A percentile compares a stretch with the other conserved stretches of the same genome.
Evolutionary conservation across 2,329 filamentous ascomycete species (phyloP).

Genomic region (Fonsecaea multimorphosa): DNA sequence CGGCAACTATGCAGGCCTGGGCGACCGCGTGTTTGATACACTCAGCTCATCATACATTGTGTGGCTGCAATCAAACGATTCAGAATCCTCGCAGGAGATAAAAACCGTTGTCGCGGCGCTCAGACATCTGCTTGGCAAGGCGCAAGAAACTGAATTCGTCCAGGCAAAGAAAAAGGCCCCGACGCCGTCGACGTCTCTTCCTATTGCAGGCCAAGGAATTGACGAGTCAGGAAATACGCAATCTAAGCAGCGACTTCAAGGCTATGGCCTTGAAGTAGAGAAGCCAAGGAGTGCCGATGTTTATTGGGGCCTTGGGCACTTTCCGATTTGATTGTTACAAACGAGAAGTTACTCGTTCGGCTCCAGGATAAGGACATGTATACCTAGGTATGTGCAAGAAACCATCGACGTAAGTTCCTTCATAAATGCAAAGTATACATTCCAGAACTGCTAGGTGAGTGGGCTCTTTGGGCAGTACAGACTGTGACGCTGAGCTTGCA

Average conservation of each 20-base stretch:
- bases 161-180: neutral
- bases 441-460: too few species aligned
- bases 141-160: constrained; percentile 20
- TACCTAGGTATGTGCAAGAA: neutral
- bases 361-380: neutral
- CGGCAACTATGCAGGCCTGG: neutral
- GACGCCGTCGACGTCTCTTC: neutral
- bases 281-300: neutral
- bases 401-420: neutral
- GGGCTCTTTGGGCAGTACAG: too few species aligned
- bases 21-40: constrained; percentile 18
- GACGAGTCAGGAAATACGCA: neutral
- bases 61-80: constrained; percentile 29
- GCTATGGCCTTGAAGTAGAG: neutral
- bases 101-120: constrained; percentile 20
- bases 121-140: constrained; percentile 21
- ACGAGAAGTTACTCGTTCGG: neutral
- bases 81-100: constrained; percentile 23
- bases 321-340: constrained; percentile 16
- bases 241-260: neutral
- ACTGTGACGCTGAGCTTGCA: too few species aligned
- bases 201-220: neutral
- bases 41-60: constrained; percentile 29
- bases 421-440: too few species aligned
- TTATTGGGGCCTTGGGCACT: constrained; percentile 19